These are phyloP conservation scores for Acorus gramineus DNA, from an alignment of 106 monocot species.

Conservation along the genomic window DNA sequence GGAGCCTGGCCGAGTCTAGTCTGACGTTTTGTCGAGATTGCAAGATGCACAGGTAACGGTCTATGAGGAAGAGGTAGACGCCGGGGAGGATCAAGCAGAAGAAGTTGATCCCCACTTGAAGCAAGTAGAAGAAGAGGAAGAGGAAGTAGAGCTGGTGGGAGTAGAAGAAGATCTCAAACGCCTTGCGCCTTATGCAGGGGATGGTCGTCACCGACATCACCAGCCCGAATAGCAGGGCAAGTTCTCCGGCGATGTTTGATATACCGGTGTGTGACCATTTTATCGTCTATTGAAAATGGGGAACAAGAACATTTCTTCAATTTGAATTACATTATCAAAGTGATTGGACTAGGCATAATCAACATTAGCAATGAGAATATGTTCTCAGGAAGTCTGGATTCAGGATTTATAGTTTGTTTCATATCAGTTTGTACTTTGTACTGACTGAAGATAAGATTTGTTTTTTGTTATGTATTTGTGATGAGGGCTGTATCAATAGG, in stretches of 20 bases:
- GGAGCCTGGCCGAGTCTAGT: too few relatives aligned
- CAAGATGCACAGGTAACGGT: neutral
- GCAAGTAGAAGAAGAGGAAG: constrained; percentile 61
- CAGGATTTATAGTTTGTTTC: too few relatives aligned
- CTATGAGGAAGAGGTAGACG: constrained; percentile 57
- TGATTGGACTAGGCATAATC: too few relatives aligned
- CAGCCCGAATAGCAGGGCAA: constrained; percentile 44
- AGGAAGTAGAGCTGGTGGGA: constrained; percentile 63
- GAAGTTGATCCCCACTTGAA: constrained; percentile 52
- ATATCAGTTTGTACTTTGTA: too few relatives aligned
- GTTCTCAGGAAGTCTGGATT: too few relatives aligned
- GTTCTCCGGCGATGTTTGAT: constrained; percentile 61
- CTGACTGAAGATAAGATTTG: too few relatives aligned
- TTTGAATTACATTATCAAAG: too few relatives aligned
- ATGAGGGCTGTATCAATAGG: too few relatives aligned
- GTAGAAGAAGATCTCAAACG: constrained; percentile 88
- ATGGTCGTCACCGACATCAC: constrained; percentile 55
- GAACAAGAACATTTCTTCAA: too few relatives aligned
- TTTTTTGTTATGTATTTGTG: too few relatives aligned
- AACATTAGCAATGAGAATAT: too few relatives aligned
- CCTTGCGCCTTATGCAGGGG: constrained; percentile 52
- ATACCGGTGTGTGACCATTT: constrained; percentile 36
- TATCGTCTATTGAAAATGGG: constrained; percentile 29
- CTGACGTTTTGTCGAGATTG: constrained; percentile 29
- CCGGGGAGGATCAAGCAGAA: constrained; percentile 54